Evolutionary conservation across 2,329 filamentous ascomycete species (phyloP), one percentile per base, ranked within the genome.

Genomic region (Sporothrix globosa): DNA sequence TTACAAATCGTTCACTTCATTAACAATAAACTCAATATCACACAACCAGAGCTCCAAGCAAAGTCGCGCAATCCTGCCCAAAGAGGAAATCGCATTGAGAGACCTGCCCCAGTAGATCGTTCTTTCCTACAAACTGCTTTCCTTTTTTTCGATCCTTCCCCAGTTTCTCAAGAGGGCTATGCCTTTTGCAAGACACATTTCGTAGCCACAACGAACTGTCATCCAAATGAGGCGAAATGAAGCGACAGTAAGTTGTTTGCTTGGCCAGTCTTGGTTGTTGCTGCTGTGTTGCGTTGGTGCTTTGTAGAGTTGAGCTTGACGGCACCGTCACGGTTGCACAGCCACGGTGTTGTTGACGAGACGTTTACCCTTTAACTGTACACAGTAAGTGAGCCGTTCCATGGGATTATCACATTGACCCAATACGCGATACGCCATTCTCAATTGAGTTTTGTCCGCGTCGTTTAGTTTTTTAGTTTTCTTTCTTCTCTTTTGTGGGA

Each of bases 61-160:
- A 27, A 39, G 27, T 68, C 66, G 67, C 67, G 46, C 67, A 50
- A 68, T 68, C 54, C 19, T 68, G 53, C 53, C 67, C 54, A 53
- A 69, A 61, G 14, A 34, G 56, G 54, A 27, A 69, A 30, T 14
- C 63, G 21, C 13, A 58, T 14, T 2, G 41, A 44, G 4, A 13
- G 10, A 14, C 34, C 34, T 10, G 4, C 3, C 41, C 30, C 54
- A 41, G 14, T 27, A 19, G 30, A 39, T 58, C 54, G 27, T n/a
- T 58, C 30, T 58, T 53, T 27, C 53, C 24, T n/a, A 0, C 11
- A 14, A 56, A 24, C 54, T 58, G 39, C 54, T 58, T 58, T 58
- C 4, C 9, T 58, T 41, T 27, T 34, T 56, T 17, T 19, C 13
- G 56, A 21, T 41, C 39, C 39, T 63, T 63, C 39, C 58, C 58